Evolutionary conservation across 1,139 yeast species (phyloP), one percentile per base, ranked within the genome.

Genomic region (Geotrichum australiense): DNA sequence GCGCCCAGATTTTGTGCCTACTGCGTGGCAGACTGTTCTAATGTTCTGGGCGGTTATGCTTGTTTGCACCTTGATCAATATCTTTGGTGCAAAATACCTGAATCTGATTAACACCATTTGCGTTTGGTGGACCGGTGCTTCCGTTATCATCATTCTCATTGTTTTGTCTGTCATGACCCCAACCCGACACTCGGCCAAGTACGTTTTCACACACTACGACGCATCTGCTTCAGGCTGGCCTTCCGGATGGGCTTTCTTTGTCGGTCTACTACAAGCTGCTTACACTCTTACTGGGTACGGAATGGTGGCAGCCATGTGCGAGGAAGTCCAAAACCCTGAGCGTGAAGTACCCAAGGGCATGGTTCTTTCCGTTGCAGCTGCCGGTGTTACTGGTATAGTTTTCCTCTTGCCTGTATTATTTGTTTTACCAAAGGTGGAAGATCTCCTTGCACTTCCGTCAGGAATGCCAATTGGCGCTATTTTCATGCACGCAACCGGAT

Each of bases 261-360:
- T 83, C 24, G 93, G 93, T 0, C 71, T 84, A 41, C 87, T 82
- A 56, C 82, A 84, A 50, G 78, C 89, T 1, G 79, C 85, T 25
- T 82, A 82, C 59, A 82, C 91, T 18, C 65, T 83, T 52, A 83
- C 85, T 48, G 94, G 94, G 0, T 84, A 81, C 58, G 93, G 93
- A 19, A 77, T 83, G 76, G 67, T 83, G 24, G 82, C 84, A 18
- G 78, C 91, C 4, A 73, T 84, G 69, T 78, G 87, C 34, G 94
- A 84, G 56, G 94, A 84, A 62, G 91, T 83, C 10, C 77, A 78
- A 50, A 68, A 68, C 27, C 91, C 94, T 0, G 89, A 83, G 56
- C 71, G 68, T 45, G 79, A 78, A 46, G 78, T 83, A 58, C 89
- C 94, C 14, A 74, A 73, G 50, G 93, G 93, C 4, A 76, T 84